Percentiles rank a stretch among this genome's conserved stretches.
phyloP scores from a whole-genome alignment of 306 rosid genomes.

The Albizia julibrissin region DNA sequence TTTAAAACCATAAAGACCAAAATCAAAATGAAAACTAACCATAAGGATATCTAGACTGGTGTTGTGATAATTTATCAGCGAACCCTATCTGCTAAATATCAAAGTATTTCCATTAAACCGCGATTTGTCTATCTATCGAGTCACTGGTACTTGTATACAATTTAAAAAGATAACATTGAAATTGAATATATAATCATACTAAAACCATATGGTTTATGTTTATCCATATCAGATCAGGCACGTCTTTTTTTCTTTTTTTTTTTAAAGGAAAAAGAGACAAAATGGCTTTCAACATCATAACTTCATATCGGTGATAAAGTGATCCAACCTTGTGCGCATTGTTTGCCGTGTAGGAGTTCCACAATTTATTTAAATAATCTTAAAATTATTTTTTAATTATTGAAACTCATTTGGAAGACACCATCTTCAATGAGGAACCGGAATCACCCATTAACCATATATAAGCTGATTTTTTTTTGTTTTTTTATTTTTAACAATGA shows the following conservation, averaged over 20 bases:
- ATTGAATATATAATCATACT: background rate
- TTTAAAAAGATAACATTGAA: too few relatives aligned
- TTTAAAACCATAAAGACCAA: too few relatives aligned
- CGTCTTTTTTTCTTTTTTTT: background rate
- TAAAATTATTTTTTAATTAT: background rate
- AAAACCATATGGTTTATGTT: background rate
- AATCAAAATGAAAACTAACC: too few relatives aligned
- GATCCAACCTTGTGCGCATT: conserved; percentile 31
- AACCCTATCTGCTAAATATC: too few relatives aligned
- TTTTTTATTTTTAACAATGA: too few relatives aligned
- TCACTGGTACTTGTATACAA: too few relatives aligned
- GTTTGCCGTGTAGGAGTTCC: conserved; percentile 62
- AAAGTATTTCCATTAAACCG: too few relatives aligned
- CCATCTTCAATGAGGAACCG: background rate
- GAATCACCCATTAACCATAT: background rate
- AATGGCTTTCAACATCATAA: conserved; percentile 47
- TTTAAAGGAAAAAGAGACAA: background rate
- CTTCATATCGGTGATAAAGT: conserved; percentile 26
- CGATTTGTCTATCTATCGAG: too few relatives aligned
- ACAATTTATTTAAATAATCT: conserved; percentile 7
- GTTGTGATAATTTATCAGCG: too few relatives aligned
- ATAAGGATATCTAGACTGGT: too few relatives aligned
- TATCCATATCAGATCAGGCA: background rate
- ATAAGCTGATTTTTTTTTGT: too few relatives aligned
- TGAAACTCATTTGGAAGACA: background rate